Percentiles rank a stretch among this genome's conserved stretches.
phyloP scores from a whole-genome alignment of 371 early-diverging fungal species.

The Gilbertella persicaria region DNA sequence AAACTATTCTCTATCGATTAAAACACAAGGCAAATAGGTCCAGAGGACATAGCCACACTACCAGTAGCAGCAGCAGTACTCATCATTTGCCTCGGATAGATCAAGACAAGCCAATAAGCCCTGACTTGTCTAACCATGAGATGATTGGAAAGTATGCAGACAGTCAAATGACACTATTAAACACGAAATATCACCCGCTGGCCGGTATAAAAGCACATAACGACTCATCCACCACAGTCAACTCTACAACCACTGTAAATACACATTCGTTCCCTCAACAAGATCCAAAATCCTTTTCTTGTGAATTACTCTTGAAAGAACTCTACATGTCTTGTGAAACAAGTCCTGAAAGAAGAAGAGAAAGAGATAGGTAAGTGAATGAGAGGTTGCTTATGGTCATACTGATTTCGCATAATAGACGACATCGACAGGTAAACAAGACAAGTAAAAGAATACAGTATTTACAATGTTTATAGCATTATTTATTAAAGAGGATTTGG shows the following conservation, averaged over 20 bases:
- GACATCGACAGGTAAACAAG: constrained; percentile 35
- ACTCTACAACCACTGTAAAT: not conserved
- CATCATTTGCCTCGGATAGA: not conserved
- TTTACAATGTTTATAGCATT: constrained; percentile 45
- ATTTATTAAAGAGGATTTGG: constrained; percentile 34
- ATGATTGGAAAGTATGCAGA: constrained; percentile 12
- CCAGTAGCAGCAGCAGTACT: not conserved
- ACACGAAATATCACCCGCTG: constrained; percentile 2
- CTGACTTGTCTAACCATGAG: not conserved
- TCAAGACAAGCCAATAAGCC: not conserved
- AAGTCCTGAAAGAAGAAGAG: constrained; percentile 20
- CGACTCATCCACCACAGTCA: constrained; percentile 2
- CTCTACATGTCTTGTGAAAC: constrained; percentile 13
- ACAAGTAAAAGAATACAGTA: no score
- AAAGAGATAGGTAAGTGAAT: constrained; percentile 14
- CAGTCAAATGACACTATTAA: constrained; percentile 14
- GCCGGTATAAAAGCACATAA: not conserved
- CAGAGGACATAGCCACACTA: not conserved
- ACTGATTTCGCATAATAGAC: constrained; percentile 17
- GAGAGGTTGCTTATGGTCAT: not conserved
- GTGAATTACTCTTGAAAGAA: constrained; percentile 14
- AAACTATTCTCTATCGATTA: constrained; percentile 4
- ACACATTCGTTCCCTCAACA: not conserved
- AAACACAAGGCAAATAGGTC: constrained; percentile 3
- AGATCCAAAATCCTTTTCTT: constrained; percentile 2